Evolutionary conservation across 2,329 filamentous ascomycete genomes (phyloP).

Genomic region (Alternaria burnsii): DNA sequence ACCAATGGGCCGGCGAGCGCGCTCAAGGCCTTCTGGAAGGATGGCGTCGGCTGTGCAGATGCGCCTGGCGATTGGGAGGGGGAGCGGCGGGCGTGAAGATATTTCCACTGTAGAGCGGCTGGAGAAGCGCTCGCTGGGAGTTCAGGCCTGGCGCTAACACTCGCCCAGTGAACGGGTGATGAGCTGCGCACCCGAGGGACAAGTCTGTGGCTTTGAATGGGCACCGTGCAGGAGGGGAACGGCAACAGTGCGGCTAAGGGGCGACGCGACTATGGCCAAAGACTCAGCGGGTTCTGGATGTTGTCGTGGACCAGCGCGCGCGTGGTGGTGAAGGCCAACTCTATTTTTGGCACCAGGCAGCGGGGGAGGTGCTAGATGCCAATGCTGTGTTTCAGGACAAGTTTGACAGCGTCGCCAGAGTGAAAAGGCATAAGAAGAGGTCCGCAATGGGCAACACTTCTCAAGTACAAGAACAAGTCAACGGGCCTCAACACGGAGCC

Average conservation of each 20-base stretch:
- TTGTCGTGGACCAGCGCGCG: slow-evolving; percentile 21
- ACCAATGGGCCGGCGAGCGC: slow-evolving; percentile 41
- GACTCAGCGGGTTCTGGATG: slow-evolving; percentile 6
- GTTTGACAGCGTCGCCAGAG: slow-evolving; percentile 24
- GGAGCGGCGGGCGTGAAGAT: slow-evolving; percentile 29
- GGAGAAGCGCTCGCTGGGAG: slow-evolving; percentile 46
- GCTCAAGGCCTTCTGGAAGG: slow-evolving; percentile 38
- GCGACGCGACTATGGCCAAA: slow-evolving; percentile 20
- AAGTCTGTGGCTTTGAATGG: slow-evolving; percentile 18
- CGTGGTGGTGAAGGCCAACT: slow-evolving; percentile 27
- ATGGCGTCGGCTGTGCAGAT: slow-evolving; percentile 11
- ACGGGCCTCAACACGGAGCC: slow-evolving; percentile 16
- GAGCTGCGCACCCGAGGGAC: slow-evolving; percentile 24
- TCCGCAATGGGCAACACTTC: slow-evolving; percentile 1
- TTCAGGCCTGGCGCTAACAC: slow-evolving; percentile 48
- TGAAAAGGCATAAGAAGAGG: slow-evolving; percentile 5
- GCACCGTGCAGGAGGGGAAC: slow-evolving; percentile 16
- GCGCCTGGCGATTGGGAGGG: slow-evolving; percentile 36
- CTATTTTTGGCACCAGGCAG: slow-evolving; percentile 41
- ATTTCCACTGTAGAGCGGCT: slow-evolving; percentile 42
- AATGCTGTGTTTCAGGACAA: slow-evolving; percentile 40
- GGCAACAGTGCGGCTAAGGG: slow-evolving; percentile 12
- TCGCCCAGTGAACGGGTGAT: slow-evolving; percentile 46
- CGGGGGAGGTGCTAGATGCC: slow-evolving; percentile 36
- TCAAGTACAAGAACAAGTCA: slow-evolving; percentile 1